Percentiles rank a stretch among this genome's conserved stretches.
Conservation (phyloP, 2,329 filamentous ascomycete species). For the Purpureocillium takamizusanense region DNA sequence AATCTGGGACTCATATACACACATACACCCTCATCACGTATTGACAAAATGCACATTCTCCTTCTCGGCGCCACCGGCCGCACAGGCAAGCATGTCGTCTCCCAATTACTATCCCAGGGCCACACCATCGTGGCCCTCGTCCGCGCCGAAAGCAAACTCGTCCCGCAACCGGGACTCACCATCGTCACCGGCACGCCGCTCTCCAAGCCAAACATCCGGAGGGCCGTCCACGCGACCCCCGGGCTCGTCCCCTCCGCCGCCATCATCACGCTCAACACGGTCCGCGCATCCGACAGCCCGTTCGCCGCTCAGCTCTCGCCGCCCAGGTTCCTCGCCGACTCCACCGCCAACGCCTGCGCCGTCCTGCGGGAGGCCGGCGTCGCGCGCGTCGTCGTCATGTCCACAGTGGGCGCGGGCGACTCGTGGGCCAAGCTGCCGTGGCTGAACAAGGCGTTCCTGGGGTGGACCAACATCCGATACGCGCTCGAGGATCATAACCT, state of each 20-base stretch:
- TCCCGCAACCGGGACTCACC: slow-evolving; percentile 16
- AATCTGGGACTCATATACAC: too few species aligned
- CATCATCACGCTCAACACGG: slow-evolving; percentile 29
- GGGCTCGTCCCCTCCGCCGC: slow-evolving; percentile 17
- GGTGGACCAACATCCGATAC: slow-evolving; percentile 29
- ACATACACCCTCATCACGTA: too few species aligned
- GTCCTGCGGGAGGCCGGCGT: slow-evolving; percentile 21
- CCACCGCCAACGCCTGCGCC: slow-evolving; percentile 22
- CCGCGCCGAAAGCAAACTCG: slow-evolving; percentile 15
- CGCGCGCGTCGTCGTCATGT: slow-evolving; percentile 26
- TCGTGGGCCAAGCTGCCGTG: slow-evolving; percentile 24
- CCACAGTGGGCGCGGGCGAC: slow-evolving; percentile 28
- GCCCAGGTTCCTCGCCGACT: slow-evolving; percentile 28
- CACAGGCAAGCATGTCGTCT: slow-evolving; percentile 31
- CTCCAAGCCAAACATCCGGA: slow-evolving; percentile 21
- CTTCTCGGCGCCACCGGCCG: slow-evolving; percentile 34
- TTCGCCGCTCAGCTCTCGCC: slow-evolving; percentile 28
- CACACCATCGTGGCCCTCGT: slow-evolving; percentile 30
- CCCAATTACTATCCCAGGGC: slow-evolving; percentile 24
- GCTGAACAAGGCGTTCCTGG: slow-evolving; percentile 25
- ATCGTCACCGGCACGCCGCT: slow-evolving; percentile 24
- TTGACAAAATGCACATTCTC: slow-evolving; percentile 25
- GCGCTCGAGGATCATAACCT: slow-evolving; percentile 26
- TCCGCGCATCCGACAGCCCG: slow-evolving; percentile 29
- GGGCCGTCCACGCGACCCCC: slow-evolving; percentile 12